Evolutionary conservation across 768 basidiomycete genomes (phyloP), one percentile per base, ranked within the genome.

Genomic region (Termitomyces sp.): DNA sequence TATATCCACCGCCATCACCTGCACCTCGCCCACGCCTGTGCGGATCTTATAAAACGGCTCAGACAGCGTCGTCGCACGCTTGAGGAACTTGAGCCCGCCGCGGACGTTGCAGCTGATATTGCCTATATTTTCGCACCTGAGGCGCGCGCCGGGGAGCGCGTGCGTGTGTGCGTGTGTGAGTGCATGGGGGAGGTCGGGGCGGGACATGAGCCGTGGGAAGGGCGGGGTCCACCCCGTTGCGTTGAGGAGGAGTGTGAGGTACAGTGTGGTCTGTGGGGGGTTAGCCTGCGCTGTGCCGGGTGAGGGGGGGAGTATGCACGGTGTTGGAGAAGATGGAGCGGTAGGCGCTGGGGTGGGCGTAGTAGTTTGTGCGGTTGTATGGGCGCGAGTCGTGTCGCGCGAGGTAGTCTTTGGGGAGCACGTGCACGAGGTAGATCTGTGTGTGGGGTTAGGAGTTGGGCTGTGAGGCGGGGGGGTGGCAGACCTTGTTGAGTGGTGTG

Each of bases 81-180:
- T 78, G 49, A 94, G 75, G 69, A 96, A 95, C 70, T 95, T 85
- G 26, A 97, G 79, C 16, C 90, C 92, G 38, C 94, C 94, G 85
- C 90, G 40, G n/a, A 92, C 76, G 66, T 97, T 94, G 66, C 94
- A 96, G 60, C 85, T 92, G 38, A 97, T 88, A 66, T 97, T 94
- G 2, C 90, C 92, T 24, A 97, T 80, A 54, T 83, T 87, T 9
- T 79, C 78, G 64, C 87, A 87, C 0, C 38, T 18, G 6, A 40
- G 2, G 5, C 5, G 18, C 0, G 38, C 18, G n/a, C 18, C 11
- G 7, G 38, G 6, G 7, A 18, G 18, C 1, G 6, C 14, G 14
- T 33, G 49, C 7, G 50, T 16, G 40, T 75, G 74, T 0, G 83
- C 87, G 3, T 70, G 74, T 35, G 71, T 60, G 7, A 87, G 76